phyloP scores from a whole-genome alignment of 106 monocot species.

The Phalaenopsis equestris region DNA sequence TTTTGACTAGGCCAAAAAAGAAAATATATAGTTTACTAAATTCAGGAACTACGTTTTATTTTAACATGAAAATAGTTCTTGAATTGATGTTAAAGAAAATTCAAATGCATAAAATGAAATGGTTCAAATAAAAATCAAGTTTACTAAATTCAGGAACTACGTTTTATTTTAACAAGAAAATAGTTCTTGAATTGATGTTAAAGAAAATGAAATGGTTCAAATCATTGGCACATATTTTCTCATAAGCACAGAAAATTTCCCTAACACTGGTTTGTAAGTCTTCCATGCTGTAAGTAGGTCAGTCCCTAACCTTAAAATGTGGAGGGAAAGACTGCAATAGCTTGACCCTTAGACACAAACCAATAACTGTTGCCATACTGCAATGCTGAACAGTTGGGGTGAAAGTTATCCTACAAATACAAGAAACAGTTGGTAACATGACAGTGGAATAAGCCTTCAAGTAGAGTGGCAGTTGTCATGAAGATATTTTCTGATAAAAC shows the following conservation, averaged over 20 bases:
- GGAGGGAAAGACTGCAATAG: constrained; percentile 72
- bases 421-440: background rate
- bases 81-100: background rate
- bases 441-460: background rate
- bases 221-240: background rate
- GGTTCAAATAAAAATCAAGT: background rate
- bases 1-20: no score
- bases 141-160: background rate
- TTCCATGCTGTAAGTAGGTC: background rate
- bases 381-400: constrained; percentile 82
- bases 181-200: background rate
- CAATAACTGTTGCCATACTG: constrained; percentile 81
- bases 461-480: background rate
- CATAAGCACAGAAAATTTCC: background rate
- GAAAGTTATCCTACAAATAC: constrained; percentile 60
- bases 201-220: background rate
- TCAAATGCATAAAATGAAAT: background rate
- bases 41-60: background rate
- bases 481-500: background rate
- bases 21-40: no score
- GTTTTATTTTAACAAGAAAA: background rate
- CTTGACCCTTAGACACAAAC: constrained; percentile 72
- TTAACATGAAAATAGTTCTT: background rate
- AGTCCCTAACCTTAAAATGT: constrained; percentile 59
- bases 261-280: background rate